These are phyloP conservation scores for Rhizoclosmatium globosum DNA, from an alignment of 192 early-diverging fungal species.

Conservation along the genomic window DNA sequence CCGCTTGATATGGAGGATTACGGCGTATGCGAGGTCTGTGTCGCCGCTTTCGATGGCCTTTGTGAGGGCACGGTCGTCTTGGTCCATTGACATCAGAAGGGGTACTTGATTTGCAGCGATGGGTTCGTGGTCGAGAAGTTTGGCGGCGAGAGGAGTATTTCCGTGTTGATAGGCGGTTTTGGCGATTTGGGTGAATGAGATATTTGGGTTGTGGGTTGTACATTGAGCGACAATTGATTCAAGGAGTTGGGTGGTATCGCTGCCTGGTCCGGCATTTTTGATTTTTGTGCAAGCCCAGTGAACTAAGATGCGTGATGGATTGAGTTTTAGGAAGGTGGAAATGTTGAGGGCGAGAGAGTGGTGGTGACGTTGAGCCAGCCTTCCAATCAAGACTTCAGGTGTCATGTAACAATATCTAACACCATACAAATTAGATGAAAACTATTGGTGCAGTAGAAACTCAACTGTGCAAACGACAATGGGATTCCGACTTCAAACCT, in stretches of 20 bases:
- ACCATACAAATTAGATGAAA: background rate
- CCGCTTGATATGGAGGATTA: constrained; percentile 88
- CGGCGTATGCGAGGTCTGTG: constrained; percentile 94
- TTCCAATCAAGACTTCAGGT: constrained; percentile 82
- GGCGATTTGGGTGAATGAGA: constrained; percentile 93
- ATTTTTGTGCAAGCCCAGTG: constrained; percentile 98
- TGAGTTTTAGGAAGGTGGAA: constrained; percentile 83
- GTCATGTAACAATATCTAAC: constrained; percentile 75
- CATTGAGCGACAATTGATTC: constrained; percentile 77
- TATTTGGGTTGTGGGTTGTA: constrained; percentile 64
- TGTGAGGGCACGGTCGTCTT: constrained; percentile 85
- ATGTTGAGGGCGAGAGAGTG: constrained; percentile 88
- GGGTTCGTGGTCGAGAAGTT: constrained; percentile 93
- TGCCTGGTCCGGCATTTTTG: constrained; percentile 6
- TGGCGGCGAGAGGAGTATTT: constrained; percentile 83
- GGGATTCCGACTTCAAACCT: constrained; percentile 89
- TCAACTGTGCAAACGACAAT: constrained; percentile 85
- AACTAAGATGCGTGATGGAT: constrained; percentile 82
- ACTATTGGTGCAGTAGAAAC: background rate
- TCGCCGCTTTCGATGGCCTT: constrained; percentile 96
- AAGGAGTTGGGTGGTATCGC: constrained; percentile 13
- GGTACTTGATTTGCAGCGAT: constrained; percentile 94
- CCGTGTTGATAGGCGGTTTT: constrained; percentile 88
- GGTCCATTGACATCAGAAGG: constrained; percentile 90
- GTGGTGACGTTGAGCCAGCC: constrained; percentile 82